These are phyloP conservation scores for Petunia axillaris DNA, from an alignment of 257 asterid genomes.

Conservation along the genomic window DNA sequence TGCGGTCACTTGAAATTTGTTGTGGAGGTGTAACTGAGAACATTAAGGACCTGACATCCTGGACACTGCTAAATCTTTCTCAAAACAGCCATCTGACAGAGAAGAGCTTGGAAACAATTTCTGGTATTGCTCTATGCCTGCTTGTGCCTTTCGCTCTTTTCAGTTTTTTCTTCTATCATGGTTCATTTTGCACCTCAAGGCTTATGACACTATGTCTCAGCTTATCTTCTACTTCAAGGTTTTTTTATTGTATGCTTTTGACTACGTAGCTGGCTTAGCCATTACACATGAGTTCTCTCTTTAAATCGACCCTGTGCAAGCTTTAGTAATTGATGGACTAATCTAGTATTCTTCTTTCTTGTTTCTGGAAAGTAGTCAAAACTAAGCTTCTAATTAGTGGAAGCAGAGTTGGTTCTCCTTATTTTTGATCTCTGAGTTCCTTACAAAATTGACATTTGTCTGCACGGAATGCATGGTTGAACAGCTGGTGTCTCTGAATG, in stretches of 20 bases:
- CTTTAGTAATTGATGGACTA: background rate
- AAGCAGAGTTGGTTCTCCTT: background rate
- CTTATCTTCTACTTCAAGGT: background rate
- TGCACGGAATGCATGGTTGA: conserved; percentile 59
- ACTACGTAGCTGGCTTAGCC: background rate
- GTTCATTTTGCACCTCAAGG: background rate
- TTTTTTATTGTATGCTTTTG: background rate
- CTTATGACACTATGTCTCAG: too few species aligned
- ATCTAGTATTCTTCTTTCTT: background rate
- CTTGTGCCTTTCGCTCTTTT: background rate
- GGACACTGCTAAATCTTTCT: conserved; percentile 79
- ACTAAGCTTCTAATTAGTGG: background rate
- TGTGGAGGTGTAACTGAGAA: conserved; percentile 97
- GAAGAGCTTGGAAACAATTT: conserved; percentile 78
- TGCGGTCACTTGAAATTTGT: conserved; percentile 92
- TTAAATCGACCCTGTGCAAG: background rate
- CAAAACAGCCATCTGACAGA: conserved; percentile 87
- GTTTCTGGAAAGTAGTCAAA: background rate
- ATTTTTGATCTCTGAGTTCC: background rate
- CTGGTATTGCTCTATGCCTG: conserved; percentile 56
- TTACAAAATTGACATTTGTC: background rate
- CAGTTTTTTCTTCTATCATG: too few species aligned
- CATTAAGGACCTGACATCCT: conserved; percentile 81
- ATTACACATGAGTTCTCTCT: background rate
- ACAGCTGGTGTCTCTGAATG: conserved; percentile 76